These are phyloP conservation scores for Fusarium dimerum DNA, from an alignment of 2,329 filamentous ascomycete genomes.

Conservation along the genomic window DNA sequence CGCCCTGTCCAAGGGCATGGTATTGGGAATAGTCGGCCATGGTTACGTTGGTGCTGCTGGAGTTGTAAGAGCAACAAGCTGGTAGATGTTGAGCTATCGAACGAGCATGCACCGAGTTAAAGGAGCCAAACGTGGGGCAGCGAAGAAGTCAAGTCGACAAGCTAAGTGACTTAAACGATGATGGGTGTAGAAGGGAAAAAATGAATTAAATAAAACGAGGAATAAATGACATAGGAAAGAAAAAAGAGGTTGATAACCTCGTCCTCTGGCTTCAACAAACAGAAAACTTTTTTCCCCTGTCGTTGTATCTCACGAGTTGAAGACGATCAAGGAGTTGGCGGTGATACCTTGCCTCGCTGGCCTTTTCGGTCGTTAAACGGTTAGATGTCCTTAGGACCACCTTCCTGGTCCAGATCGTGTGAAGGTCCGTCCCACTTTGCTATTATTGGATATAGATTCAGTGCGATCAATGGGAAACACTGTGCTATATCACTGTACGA, in stretches of 20 bases:
- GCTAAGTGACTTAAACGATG: conserved; percentile 10
- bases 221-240: conserved; percentile 20
- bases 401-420: conserved; percentile 26
- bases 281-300: conserved; percentile 11
- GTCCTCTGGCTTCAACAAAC: conserved; percentile 15
- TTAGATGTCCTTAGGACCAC: conserved; percentile 18
- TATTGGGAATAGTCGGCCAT: conserved; percentile 61
- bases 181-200: conserved; percentile 13
- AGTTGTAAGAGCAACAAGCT: conserved; percentile 18
- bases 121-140: conserved; percentile 32
- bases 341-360: conserved; percentile 31
- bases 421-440: conserved; percentile 26
- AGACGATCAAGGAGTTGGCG: conserved; percentile 16
- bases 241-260: conserved; percentile 25
- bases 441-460: conserved; percentile 23
- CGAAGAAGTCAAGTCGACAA: conserved; percentile 12
- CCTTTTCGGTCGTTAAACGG: conserved; percentile 24
- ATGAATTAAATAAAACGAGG: conserved; percentile 12
- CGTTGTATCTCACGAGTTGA: conserved; percentile 13
- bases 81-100: conserved; percentile 21
- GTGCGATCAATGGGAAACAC: conserved; percentile 11
- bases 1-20: conserved; percentile 58
- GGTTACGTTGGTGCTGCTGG: conserved; percentile 20
- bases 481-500: conserved; percentile 20
- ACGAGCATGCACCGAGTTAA: conserved; percentile 28